A percentile compares a stretch with the other conserved stretches of the same genome.
These are phyloP conservation scores for Euphrasia arctica DNA, from an alignment of 305 asterid species.

Conservation along the genomic window DNA sequence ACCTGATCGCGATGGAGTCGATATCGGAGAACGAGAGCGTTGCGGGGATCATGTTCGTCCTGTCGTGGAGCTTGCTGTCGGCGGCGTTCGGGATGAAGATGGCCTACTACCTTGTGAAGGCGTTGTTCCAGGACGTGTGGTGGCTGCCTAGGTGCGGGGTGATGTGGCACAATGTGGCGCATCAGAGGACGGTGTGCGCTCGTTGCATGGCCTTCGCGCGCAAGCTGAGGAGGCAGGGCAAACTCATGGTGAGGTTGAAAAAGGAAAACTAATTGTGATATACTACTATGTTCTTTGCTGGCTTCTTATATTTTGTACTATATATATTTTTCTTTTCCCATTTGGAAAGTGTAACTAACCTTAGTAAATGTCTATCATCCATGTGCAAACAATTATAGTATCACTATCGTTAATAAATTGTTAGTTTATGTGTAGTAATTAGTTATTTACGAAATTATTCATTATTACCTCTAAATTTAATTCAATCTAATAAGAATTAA, in stretches of 20 bases:
- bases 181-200: neutral
- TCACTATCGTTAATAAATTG: too few relatives aligned
- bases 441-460: too few relatives aligned
- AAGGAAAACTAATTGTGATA: too few relatives aligned
- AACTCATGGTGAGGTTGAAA: neutral
- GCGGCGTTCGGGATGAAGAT: neutral
- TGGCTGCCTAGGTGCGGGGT: slow-evolving; percentile 7
- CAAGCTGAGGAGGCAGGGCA: neutral
- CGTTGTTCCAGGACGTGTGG: slow-evolving; percentile 20
- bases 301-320: too few relatives aligned
- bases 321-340: too few relatives aligned
- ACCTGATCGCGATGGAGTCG: slow-evolving; percentile 13
- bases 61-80: slow-evolving; percentile 8
- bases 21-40: neutral
- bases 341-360: too few relatives aligned
- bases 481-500: too few relatives aligned
- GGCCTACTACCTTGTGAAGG: slow-evolving; percentile 18
- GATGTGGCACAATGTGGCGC: neutral
- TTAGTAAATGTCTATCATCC: too few relatives aligned
- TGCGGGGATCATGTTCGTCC: neutral
- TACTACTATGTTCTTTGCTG: too few relatives aligned
- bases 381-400: too few relatives aligned
- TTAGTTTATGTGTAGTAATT: too few relatives aligned
- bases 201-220: neutral
- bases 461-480: too few relatives aligned